Evolutionary conservation across 2,329 filamentous ascomycete species (phyloP), one percentile per base, ranked within the genome.

Genomic region (Arthrobotrys conoides): DNA sequence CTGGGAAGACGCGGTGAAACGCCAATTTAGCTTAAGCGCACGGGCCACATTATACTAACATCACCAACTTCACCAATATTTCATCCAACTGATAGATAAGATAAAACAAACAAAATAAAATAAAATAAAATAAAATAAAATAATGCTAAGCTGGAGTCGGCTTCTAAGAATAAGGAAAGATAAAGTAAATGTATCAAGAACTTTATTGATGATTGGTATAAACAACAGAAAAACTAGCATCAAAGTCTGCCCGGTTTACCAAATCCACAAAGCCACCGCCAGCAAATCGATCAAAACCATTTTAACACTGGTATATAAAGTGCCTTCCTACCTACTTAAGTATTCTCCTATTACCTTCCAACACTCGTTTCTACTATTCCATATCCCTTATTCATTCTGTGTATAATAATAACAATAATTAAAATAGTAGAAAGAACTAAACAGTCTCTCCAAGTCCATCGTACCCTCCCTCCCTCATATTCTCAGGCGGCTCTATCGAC

Each of bases 381-480:
- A 36, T 10, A 36, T 53, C 48, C 30, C 48, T 1, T 10, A 27
- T 30, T 5, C 14, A 41, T 41, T 41, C 6, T 36, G 5, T 36
- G 33, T 36, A 12, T 10, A n/a, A n/a, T n/a, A n/a, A n/a, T n/a
- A n/a, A 36, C 6, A 30, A 30, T 38, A 41, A 41, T 41, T n/a
- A n/a, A n/a, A n/a, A n/a, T n/a, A n/a, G n/a, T n/a, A n/a, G n/a
- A n/a, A n/a, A 20, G 44, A 9, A 18, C 49, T 68, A 78, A 51
- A 78, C 75, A 18, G 68, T 64, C 38, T 78, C 75, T 41, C 44
- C 38, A 36, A 78, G 68, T 16, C 91, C 91, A 71, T 91, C 91
- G 91, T 91, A 93, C 82, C 91, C 90, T 81, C 89, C 88, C 83
- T 93, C 91, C 84, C 92, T 90, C 92, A 94, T 94, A 87, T 93